Base-by-base conservation (phyloP, 768 basidiomycete species). In the Hemileccinum impolitum region DNA sequence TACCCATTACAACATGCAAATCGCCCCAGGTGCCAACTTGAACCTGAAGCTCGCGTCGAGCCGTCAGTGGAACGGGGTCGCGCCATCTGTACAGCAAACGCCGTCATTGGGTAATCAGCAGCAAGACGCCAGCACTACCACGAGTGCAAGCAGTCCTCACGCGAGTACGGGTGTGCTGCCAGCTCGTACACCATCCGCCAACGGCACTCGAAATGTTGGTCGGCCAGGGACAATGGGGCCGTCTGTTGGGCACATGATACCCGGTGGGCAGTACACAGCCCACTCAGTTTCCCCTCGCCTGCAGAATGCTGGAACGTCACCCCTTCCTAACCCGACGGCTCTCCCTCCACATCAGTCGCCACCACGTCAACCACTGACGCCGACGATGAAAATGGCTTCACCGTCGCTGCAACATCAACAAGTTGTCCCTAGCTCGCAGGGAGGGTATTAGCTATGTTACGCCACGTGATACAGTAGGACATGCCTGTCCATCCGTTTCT, bases 361-460 rank as follows among this genome's bases (percentile, higher is more conserved):
- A 9, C 75, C 79, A 3, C 75, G 78, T 15, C 67, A 75, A 17
- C 69, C 75, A 14, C 70, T 77, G 48, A 75, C 77, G 2, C 76
- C 80, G 7, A 77, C 75, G 38, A 70, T 80, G 71, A 71, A 72
- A 23, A 75, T 78, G 66, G 68, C 75, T 26, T 81, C 80, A 2
- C 81, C 81, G 13, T 75, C 77, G 31, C 57, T 80, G 46, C 79
- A 78, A 61, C 78, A 78, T 49, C 79, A 80, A 54, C 78, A 79
- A 57, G 66, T 70, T 14, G 74, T 78, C 23, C 75, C 75, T 19
- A 74, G 71, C 50, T 76, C 74, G 42, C 77, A 80, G 64, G 75
- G 72, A 56, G 75, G 78, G 42, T 80, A 79, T 70, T 81, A 73
- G 62, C 28, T 52, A 21, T 30, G 49, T 54, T 26, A 41, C 51